A percentile compares a stretch with the other conserved stretches of the same genome.
phyloP scores from a whole-genome alignment of 768 basidiomycete genomes.

The Boletus eberwhitei region DNA sequence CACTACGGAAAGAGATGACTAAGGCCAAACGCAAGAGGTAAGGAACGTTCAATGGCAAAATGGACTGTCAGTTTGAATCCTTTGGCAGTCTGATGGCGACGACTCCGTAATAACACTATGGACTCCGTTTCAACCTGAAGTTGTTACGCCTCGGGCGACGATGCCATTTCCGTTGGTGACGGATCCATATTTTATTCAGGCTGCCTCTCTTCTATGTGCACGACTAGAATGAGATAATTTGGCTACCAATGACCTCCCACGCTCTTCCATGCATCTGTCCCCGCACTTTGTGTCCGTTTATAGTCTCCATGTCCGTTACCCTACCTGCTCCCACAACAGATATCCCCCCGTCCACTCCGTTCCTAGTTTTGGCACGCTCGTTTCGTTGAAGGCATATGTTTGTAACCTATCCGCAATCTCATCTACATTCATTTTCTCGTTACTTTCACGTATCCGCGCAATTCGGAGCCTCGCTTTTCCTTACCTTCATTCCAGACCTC shows the following conservation, averaged over 20 bases:
- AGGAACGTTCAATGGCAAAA: background rate
- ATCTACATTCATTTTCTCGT: slow-evolving; percentile 31
- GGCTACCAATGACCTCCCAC: slow-evolving; percentile 26
- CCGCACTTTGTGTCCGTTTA: slow-evolving; percentile 20
- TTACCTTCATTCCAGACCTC: slow-evolving; percentile 8
- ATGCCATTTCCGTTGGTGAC: slow-evolving; percentile 9
- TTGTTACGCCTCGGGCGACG: slow-evolving; percentile 1
- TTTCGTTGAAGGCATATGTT: slow-evolving; percentile 29
- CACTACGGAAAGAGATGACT: slow-evolving; percentile 96
- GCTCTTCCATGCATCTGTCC: slow-evolving; percentile 15
- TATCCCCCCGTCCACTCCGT: slow-evolving; percentile 21
- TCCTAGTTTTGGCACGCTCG: slow-evolving; percentile 22
- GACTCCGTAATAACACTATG: slow-evolving; percentile 22
- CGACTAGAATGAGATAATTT: slow-evolving; percentile 25
- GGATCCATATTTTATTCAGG: slow-evolving; percentile 19
- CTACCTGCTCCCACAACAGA: slow-evolving; percentile 31
- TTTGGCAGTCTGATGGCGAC: slow-evolving; percentile 33
- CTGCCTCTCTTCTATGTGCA: slow-evolving; percentile 21
- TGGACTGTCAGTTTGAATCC: background rate
- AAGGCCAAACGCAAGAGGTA: slow-evolving; percentile 98
- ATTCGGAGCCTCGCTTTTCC: slow-evolving; percentile 9
- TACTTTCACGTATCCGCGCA: slow-evolving; percentile 17
- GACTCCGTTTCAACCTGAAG: slow-evolving; percentile 1
- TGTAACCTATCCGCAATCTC: slow-evolving; percentile 33
- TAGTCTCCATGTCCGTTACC: slow-evolving; percentile 24